These are phyloP conservation scores for Calophaca sinica DNA, from an alignment of 306 rosid species.

Conservation along the genomic window DNA sequence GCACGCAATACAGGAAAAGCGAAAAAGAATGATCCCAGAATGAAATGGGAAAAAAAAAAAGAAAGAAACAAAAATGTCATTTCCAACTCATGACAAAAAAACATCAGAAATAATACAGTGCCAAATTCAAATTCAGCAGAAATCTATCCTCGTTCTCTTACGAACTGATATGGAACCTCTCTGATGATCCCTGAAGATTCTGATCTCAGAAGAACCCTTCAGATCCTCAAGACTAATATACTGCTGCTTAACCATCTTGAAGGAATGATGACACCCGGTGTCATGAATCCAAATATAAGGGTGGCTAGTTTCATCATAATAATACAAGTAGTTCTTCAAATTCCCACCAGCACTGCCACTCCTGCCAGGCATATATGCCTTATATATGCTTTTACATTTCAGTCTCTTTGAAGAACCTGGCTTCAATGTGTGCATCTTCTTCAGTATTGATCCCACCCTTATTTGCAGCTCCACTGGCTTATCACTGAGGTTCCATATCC, in stretches of 20 bases:
- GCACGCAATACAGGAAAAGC: constrained; percentile 22
- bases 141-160: constrained; percentile 79
- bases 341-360: constrained; percentile 49
- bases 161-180: constrained; percentile 79
- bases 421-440: constrained; percentile 80
- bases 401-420: constrained; percentile 87
- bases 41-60: neutral
- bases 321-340: constrained; percentile 79
- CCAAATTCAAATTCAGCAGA: constrained; percentile 59
- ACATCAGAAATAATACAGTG: no score
- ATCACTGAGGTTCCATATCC: constrained; percentile 93
- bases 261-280: constrained; percentile 70
- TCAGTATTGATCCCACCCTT: constrained; percentile 90
- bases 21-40: neutral
- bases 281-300: constrained; percentile 94
- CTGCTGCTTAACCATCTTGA: constrained; percentile 93
- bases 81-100: constrained; percentile 25
- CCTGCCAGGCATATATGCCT: constrained; percentile 73
- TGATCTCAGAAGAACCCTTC: constrained; percentile 80
- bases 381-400: constrained; percentile 85
- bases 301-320: constrained; percentile 86
- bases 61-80: constrained; percentile 14
- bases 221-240: constrained; percentile 89
- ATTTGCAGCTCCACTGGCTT: constrained; percentile 89
- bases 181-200: constrained; percentile 91